Evolutionary conservation across 352 stramenopile genomes (phyloP).

Genomic region (Pythium apleroticum): DNA sequence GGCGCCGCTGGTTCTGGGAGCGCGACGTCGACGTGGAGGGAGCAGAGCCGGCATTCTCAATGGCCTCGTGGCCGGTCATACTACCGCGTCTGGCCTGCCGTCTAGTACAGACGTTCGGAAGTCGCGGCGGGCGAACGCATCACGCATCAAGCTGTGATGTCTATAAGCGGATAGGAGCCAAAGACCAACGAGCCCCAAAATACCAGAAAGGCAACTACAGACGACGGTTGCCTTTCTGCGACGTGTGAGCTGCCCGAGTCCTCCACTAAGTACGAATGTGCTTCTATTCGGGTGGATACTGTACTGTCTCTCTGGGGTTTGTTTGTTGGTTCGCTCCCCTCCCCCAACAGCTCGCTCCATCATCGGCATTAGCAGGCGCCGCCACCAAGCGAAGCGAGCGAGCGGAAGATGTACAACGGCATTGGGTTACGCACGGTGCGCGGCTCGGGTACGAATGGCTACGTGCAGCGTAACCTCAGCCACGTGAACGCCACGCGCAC

Average conservation of each 20-base stretch:
- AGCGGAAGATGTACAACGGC: slow-evolving; percentile 90
- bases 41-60: neutral
- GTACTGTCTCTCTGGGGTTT: neutral
- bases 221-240: neutral
- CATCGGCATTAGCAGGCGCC: neutral
- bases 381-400: neutral
- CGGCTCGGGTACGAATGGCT: slow-evolving; percentile 87
- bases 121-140: too few species aligned
- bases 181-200: too few species aligned
- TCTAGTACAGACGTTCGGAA: too few species aligned
- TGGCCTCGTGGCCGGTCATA: neutral
- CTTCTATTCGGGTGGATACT: neutral
- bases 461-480: slow-evolving; percentile 85
- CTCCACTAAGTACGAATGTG: neutral
- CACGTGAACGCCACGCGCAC: slow-evolving; percentile 71
- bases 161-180: too few species aligned
- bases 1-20: neutral
- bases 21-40: too few species aligned
- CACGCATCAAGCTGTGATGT: too few species aligned
- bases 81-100: too few species aligned
- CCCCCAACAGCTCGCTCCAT: slow-evolving; percentile 1
- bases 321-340: slow-evolving; percentile 6
- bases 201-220: neutral
- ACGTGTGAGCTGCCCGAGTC: neutral
- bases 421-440: slow-evolving; percentile 84